Evolutionary conservation across 2,329 filamentous ascomycete genomes (phyloP), one percentile per base, ranked within the genome.

Genomic region (Fonsecaea erecta): DNA sequence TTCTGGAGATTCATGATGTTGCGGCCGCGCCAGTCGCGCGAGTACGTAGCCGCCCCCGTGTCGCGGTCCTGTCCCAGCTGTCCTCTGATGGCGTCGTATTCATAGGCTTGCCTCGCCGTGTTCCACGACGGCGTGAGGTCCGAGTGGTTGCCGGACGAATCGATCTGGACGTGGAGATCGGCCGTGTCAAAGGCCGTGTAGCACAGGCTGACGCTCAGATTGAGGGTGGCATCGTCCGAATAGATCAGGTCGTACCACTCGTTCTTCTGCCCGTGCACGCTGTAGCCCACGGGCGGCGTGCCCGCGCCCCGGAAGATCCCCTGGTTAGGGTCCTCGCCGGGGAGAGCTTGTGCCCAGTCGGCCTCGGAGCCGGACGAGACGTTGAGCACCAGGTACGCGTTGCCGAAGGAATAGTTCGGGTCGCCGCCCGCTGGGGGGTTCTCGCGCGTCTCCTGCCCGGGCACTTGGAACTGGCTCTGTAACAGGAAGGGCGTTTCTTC

Each of bases 151-250:
- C 14, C n/a, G 6, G 35, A 58, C 26, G 55, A 58, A 2, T 48
- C 55, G 21, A 58, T 16, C n/a, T 46, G 43, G 55, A 58, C 55
- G 26, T 58, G 35, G 37, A 58, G 55, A 32, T 58, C 55, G 12
- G 55, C 55, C 9, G 55, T 46, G 40, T 58, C 55, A 30, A 58
- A 58, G 16, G 55, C 55, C 16, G 55, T 58, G 55, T 58, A 58
- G 21, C 55, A 58, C 6, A 58, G 18, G 24, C 55, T 58, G 3
- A 58, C 26, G 21, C 55, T 58, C 55, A 58, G 55, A n/a, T 58
- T 58, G 34, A 58, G 37, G 18, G n/a, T 21, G 4, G n/a, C 55
- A 30, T 58, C 55, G 7, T 58, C 26, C 55, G 55, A 58, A 16
- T 30, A 58, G 5, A 58, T 21, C 11, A 58, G 26, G n/a, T 48